phyloP scores from a whole-genome alignment of 2,329 filamentous ascomycete species.

The Parafenestella ontariensis region DNA sequence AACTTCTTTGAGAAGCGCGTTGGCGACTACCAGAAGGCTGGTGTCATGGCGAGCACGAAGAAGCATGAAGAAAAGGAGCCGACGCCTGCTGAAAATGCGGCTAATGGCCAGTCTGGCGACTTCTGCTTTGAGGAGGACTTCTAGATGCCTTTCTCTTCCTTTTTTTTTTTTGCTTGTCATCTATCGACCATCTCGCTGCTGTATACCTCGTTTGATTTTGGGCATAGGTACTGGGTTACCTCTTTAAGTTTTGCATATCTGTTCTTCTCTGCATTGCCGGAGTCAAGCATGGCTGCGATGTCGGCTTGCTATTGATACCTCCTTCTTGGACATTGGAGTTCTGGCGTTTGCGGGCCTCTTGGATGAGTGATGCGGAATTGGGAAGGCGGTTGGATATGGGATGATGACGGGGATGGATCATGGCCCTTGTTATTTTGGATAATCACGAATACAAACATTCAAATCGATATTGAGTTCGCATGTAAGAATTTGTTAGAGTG shows the following conservation, averaged over 20 bases:
- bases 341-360: conserved; percentile 19
- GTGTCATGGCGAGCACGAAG: conserved; percentile 94
- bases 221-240: conserved; percentile 33
- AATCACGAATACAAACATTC: conserved; percentile 24
- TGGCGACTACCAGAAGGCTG: conserved; percentile 98
- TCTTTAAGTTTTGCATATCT: conserved; percentile 32
- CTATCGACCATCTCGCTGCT: conserved; percentile 28
- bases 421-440: conserved; percentile 17
- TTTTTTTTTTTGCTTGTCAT: conserved; percentile 20
- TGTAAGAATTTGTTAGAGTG: neutral
- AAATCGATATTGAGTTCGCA: neutral
- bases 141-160: conserved; percentile 59
- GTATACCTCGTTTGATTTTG: conserved; percentile 30
- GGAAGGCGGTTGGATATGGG: conserved; percentile 5
- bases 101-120: conserved; percentile 66
- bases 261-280: conserved; percentile 41
- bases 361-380: conserved; percentile 18
- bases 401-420: conserved; percentile 15
- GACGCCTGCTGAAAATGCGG: conserved; percentile 51
- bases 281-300: conserved; percentile 26
- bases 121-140: conserved; percentile 98
- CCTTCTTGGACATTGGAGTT: conserved; percentile 25
- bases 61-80: conserved; percentile 63
- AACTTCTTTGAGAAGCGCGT: conserved; percentile 99
- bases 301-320: conserved; percentile 36